Conservation (phyloP, 164 flowering plant species). For the Aristolochia californica region DNA sequence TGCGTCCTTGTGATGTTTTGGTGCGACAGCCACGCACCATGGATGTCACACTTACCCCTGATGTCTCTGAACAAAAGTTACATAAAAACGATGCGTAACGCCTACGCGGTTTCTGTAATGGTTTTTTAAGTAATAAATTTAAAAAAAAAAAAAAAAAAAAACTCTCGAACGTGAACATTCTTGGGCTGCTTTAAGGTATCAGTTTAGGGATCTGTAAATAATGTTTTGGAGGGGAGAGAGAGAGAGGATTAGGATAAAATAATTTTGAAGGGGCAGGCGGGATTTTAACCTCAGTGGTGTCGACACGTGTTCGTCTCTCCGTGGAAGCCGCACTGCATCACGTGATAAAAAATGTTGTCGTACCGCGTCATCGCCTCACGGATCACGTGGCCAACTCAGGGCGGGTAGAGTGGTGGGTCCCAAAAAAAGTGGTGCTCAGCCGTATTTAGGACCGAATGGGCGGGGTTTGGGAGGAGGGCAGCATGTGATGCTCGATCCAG, state of each 20-base stretch:
- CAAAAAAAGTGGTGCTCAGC: too few relatives aligned
- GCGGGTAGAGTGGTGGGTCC: conserved; percentile 27
- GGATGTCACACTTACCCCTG: too few relatives aligned
- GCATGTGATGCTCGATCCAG: conserved; percentile 20
- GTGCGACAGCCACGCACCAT: too few relatives aligned
- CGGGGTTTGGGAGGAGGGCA: conserved; percentile 2
- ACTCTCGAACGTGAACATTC: conserved; percentile 38
- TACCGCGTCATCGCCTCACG: conserved; percentile 42
- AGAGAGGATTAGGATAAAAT: conserved; percentile 4
- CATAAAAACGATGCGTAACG: too few relatives aligned
- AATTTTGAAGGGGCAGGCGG: too few relatives aligned
- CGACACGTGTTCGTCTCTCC: conserved; percentile 30
- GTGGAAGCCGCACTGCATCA: conserved; percentile 39
- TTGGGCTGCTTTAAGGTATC: conserved; percentile 38
- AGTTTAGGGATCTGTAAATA: conserved; percentile 70
- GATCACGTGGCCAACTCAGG: conserved; percentile 93
- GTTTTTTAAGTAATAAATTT: not conserved
- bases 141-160: too few relatives aligned
- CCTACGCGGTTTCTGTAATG: too few relatives aligned
- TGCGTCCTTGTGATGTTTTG: too few relatives aligned
- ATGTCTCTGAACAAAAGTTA: too few relatives aligned
- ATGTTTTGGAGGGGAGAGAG: conserved; percentile 12
- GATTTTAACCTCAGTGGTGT: too few relatives aligned
- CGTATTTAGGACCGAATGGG: too few relatives aligned
- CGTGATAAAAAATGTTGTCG: conserved; percentile 61